Evolutionary conservation across 2,329 filamentous ascomycete species (phyloP), one percentile per base, ranked within the genome.

Genomic region (Alternaria ventricosa): DNA sequence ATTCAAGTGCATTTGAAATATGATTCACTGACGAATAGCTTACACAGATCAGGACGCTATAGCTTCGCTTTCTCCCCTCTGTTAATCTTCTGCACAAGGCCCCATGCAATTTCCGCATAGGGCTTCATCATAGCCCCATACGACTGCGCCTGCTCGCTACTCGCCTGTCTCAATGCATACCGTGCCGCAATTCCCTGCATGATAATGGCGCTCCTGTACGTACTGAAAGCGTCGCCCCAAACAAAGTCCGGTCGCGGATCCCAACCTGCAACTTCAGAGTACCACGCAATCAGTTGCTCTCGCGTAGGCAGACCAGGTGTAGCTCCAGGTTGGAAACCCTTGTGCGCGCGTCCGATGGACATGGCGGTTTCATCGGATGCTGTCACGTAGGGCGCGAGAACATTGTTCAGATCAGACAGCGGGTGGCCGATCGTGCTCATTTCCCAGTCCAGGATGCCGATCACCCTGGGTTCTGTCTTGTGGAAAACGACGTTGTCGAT

Each of bases 381-480:
- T 8, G 80, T 82, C 3, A 82, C 73, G 68, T 78, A 85, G 5
- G 84, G 84, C 2, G 73, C 72, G 18, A 90, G 79, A 18, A 98
- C 84, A 81, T 98, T 98, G 79, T 90, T 90, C 44, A 98, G 84
- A 78, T 99, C 96, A 6, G 92, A 95, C 22, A 98, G 87, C 1
- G 96, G 96, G 79, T 99, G 95, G n/a, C 96, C 96, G 58, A 97
- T 90, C 0, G 96, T 98, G 36, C 93, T 94, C 93, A 99, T 97
- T 83, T 98, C 96, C 78, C 80, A 91, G 87, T 99, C 96, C 6
- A 98, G 83, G 58, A 98, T 94, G 5, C 95, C 96, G 80, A 98
- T 94, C 12, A 98, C 94, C 57, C 90, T 85, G 6, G 94, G 89
- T 79, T 95, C 91, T 0, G 92, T 94, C 82, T 92, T 92, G 83